Evolutionary conservation across 73 alveolate genomes (phyloP).

Genomic region (Symbiodinium natans): DNA sequence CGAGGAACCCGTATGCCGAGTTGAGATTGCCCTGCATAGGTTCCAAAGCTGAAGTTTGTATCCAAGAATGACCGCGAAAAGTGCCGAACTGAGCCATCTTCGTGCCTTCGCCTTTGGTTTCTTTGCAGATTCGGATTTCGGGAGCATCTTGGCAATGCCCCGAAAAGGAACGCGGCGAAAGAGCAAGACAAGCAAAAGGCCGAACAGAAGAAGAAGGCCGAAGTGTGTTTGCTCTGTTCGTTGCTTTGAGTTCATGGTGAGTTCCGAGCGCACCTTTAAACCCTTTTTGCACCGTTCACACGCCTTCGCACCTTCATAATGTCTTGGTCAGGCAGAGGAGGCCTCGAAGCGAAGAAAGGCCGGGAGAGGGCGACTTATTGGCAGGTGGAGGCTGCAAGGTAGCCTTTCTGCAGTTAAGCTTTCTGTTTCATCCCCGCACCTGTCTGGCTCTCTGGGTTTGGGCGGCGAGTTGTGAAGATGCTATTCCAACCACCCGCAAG

Average conservation of each 20-base stretch:
- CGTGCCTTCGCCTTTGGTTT: not conserved
- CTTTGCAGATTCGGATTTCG: not conserved
- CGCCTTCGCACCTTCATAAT: too few species aligned
- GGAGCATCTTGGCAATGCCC: not conserved
- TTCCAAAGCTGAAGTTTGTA: constrained; percentile 69
- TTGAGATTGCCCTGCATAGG: constrained; percentile 4
- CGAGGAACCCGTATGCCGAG: not conserved
- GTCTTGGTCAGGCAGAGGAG: constrained; percentile 76
- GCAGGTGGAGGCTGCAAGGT: not conserved
- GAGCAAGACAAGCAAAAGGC: constrained; percentile 81
- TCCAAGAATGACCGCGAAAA: constrained; percentile 83
- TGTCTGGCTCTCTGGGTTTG: too few species aligned
- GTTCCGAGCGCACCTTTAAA: too few species aligned
- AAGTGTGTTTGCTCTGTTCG: too few species aligned
- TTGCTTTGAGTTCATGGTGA: too few species aligned
- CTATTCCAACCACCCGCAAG: not conserved
- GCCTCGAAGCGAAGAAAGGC: constrained; percentile 87
- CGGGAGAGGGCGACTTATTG: not conserved
- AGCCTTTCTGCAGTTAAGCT: too few species aligned
- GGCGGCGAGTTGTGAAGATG: not conserved
- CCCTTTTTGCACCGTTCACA: too few species aligned
- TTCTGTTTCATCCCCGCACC: too few species aligned
- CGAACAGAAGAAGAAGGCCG: constrained; percentile 69
- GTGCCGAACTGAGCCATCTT: not conserved
- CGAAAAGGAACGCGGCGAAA: constrained; percentile 22